Percentiles rank a stretch among this genome's conserved stretches.
Evolutionary conservation across 2,329 filamentous ascomycete species (phyloP).

Genomic region (Talaromyces sp.): DNA sequence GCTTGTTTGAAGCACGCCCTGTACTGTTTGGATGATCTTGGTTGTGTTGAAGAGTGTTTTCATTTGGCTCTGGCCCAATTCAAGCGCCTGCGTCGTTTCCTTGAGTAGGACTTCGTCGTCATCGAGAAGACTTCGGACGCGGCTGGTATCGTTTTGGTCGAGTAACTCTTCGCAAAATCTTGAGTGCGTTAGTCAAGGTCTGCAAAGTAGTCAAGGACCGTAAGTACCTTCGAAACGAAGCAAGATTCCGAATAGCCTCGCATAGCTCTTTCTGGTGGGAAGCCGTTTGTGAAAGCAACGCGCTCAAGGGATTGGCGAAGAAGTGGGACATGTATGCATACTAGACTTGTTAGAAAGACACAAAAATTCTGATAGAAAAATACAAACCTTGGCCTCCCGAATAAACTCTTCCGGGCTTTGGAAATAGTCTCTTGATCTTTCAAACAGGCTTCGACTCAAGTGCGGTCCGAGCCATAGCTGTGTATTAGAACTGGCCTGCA

Average conservation of each 20-base stretch:
- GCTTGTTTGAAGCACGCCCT: conserved; percentile 23
- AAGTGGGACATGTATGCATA: conserved; percentile 63
- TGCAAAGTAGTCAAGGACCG: background rate
- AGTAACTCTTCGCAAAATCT: conserved; percentile 42
- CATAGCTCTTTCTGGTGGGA: conserved; percentile 40
- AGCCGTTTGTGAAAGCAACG: conserved; percentile 40
- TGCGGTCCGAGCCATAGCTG: conserved; percentile 51
- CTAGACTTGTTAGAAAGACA: conserved; percentile 23
- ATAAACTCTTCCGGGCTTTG: conserved; percentile 54
- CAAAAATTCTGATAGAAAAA: background rate
- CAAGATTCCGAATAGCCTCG: conserved; percentile 53
- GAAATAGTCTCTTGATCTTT: conserved; percentile 57
- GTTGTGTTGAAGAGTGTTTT: conserved; percentile 30
- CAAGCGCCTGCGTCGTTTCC: conserved; percentile 35
- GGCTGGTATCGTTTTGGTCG: conserved; percentile 26
- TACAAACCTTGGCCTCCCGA: conserved; percentile 46
- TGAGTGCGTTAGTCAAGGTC: background rate
- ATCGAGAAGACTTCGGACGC: conserved; percentile 45
- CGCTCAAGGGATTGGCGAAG: conserved; percentile 55
- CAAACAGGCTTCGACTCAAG: conserved; percentile 48
- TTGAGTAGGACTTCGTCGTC: conserved; percentile 46
- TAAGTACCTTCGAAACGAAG: conserved; percentile 49
- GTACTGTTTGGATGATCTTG: conserved; percentile 21
- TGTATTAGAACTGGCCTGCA: conserved; percentile 32
- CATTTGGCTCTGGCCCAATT: conserved; percentile 37